Evolutionary conservation across 805 yeast genomes (phyloP).

Genomic region (Starmerella sirachaensis): DNA sequence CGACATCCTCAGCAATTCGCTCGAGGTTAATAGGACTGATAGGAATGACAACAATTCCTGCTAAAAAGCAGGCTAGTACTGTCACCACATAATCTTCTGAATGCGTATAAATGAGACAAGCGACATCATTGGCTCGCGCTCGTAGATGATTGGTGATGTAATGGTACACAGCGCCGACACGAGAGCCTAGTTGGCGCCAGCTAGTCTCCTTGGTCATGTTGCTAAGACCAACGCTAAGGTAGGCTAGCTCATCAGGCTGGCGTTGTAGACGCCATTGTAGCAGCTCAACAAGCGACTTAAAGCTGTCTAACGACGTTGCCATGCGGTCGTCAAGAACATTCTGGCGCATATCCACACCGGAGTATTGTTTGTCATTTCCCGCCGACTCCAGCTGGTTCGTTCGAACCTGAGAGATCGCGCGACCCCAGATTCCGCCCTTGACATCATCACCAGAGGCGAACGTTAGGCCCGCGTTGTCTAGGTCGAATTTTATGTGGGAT

Average conservation of each 20-base stretch:
- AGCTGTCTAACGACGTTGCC: slow-evolving; percentile 60
- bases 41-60: slow-evolving; percentile 72
- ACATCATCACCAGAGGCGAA: slow-evolving; percentile 66
- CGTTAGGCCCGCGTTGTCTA: slow-evolving; percentile 44
- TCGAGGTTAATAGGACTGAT: slow-evolving; percentile 56
- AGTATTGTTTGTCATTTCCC: slow-evolving; percentile 61
- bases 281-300: slow-evolving; percentile 56
- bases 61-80: slow-evolving; percentile 70
- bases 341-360: slow-evolving; percentile 69
- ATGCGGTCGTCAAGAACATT: slow-evolving; percentile 69
- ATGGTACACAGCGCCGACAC: slow-evolving; percentile 62
- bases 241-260: slow-evolving; percentile 73
- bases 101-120: slow-evolving; percentile 71
- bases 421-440: slow-evolving; percentile 75
- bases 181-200: slow-evolving; percentile 74
- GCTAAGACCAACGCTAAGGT: slow-evolving; percentile 33
- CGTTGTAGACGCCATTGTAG: slow-evolving; percentile 65
- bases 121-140: slow-evolving; percentile 56
- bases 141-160: slow-evolving; percentile 57
- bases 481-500: slow-evolving; percentile 67
- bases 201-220: slow-evolving; percentile 40
- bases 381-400: slow-evolving; percentile 38
- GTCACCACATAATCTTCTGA: slow-evolving; percentile 79
- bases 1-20: slow-evolving; percentile 60
- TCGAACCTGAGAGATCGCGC: slow-evolving; percentile 57